Evolutionary conservation across 2,329 filamentous ascomycete species (phyloP).

Genomic region (Ophiobolus disseminans): DNA sequence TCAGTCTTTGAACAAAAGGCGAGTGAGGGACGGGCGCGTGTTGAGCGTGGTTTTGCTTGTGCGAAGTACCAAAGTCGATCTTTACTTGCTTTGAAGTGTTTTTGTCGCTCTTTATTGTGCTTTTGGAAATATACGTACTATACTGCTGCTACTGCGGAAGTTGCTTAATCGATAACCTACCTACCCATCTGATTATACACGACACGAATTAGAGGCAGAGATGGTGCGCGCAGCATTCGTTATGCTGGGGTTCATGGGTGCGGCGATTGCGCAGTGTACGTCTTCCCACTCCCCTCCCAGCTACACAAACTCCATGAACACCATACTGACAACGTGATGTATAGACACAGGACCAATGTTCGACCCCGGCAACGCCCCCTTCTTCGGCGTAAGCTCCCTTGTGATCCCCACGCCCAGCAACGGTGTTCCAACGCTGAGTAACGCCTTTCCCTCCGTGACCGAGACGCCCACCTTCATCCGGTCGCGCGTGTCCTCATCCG

Average conservation of each 20-base stretch:
- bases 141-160: neutral
- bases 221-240: slow-evolving; percentile 22
- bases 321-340: neutral
- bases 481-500: slow-evolving; percentile 8
- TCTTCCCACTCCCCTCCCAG: neutral
- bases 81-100: no score
- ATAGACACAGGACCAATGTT: slow-evolving; percentile 27
- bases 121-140: no score
- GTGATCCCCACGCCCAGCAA: slow-evolving; percentile 22
- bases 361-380: slow-evolving; percentile 25
- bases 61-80: no score
- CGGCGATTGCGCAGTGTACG: slow-evolving; percentile 18
- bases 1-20: neutral
- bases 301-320: neutral
- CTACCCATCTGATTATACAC: neutral
- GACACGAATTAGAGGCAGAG: neutral
- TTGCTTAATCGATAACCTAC: neutral
- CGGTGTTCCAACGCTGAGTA: slow-evolving; percentile 16
- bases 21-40: neutral
- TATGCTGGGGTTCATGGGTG: slow-evolving; percentile 15
- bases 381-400: slow-evolving; percentile 24
- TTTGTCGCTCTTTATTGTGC: no score
- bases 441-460: slow-evolving; percentile 10
- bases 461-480: slow-evolving; percentile 11
- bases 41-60: neutral